Evolutionary conservation across 257 asterid species (phyloP).

Genomic region (Solanum dulcamara): DNA sequence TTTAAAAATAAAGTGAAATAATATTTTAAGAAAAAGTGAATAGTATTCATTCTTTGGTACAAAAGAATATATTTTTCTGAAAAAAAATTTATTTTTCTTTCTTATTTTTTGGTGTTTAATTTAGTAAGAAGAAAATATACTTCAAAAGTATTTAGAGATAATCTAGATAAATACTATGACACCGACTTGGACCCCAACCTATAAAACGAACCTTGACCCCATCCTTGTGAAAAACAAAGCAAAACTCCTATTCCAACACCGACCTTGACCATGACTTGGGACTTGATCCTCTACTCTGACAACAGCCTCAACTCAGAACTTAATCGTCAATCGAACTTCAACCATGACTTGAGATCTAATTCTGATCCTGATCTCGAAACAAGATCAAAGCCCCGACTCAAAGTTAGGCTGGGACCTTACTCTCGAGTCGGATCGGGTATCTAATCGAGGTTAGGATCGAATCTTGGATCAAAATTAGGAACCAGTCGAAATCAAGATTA

Average conservation of each 20-base stretch:
- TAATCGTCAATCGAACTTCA: too few species aligned
- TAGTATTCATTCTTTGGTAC: neutral
- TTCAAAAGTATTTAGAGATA: neutral
- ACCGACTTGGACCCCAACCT: too few species aligned
- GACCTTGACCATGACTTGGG: neutral
- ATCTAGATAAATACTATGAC: neutral
- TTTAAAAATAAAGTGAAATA: neutral
- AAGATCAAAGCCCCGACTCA: neutral
- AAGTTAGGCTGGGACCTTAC: accelerated
- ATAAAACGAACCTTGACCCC: neutral
- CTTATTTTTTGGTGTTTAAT: neutral
- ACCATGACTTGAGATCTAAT: neutral
- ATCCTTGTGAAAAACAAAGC: neutral
- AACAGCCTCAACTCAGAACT: neutral
- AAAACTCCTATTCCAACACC: neutral
- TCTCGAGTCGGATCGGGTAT: accelerated
- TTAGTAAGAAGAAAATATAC: neutral
- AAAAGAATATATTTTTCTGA: neutral
- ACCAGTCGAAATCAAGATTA: neutral
- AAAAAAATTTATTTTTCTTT: neutral
- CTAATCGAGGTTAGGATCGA: neutral
- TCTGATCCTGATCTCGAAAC: neutral
- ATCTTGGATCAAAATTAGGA: neutral
- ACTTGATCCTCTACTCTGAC: too few species aligned
- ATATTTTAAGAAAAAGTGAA: neutral